A percentile compares a stretch with the other conserved stretches of the same genome.
Conservation (phyloP, 2,329 filamentous ascomycete species). For the Cladosporium sp. region DNA sequence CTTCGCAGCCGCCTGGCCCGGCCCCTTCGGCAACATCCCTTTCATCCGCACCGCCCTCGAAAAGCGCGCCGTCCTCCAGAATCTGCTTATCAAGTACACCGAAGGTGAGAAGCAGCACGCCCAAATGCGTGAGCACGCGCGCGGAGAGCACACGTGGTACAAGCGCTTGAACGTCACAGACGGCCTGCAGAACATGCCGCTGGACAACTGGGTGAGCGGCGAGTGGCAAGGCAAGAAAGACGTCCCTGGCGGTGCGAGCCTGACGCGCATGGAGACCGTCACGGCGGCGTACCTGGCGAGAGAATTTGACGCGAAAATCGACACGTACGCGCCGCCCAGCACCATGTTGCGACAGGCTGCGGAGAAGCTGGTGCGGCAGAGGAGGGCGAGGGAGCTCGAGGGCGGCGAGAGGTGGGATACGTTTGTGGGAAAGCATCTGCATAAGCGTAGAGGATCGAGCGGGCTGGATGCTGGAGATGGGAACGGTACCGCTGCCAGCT, state of each 20-base stretch:
- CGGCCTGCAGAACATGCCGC: conserved; percentile 47
- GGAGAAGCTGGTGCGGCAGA: conserved; percentile 49
- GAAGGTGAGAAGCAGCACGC: conserved; percentile 52
- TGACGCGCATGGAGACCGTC: conserved; percentile 47
- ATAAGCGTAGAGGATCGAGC: background rate
- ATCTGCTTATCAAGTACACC: conserved; percentile 54
- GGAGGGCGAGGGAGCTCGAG: conserved; percentile 43
- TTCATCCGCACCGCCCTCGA: conserved; percentile 48
- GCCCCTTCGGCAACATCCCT: conserved; percentile 44
- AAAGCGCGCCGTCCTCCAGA: conserved; percentile 52
- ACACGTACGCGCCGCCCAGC: conserved; percentile 47
- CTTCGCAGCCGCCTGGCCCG: conserved; percentile 49
- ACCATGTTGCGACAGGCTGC: conserved; percentile 49
- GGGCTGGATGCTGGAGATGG: background rate
- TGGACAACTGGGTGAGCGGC: conserved; percentile 51
- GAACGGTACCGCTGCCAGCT: background rate
- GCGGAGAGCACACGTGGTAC: conserved; percentile 52
- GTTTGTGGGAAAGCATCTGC: conserved; percentile 31
- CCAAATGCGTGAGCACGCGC: conserved; percentile 48
- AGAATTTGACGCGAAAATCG: conserved; percentile 38
- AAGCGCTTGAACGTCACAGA: conserved; percentile 51
- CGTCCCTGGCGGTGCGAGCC: conserved; percentile 33
- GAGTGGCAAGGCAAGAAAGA: conserved; percentile 39
- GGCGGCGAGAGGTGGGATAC: conserved; percentile 37
- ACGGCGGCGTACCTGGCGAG: conserved; percentile 44